Base-by-base conservation (phyloP, 2,329 filamentous ascomycete genomes). In the Botrytis byssoidea region DNA sequence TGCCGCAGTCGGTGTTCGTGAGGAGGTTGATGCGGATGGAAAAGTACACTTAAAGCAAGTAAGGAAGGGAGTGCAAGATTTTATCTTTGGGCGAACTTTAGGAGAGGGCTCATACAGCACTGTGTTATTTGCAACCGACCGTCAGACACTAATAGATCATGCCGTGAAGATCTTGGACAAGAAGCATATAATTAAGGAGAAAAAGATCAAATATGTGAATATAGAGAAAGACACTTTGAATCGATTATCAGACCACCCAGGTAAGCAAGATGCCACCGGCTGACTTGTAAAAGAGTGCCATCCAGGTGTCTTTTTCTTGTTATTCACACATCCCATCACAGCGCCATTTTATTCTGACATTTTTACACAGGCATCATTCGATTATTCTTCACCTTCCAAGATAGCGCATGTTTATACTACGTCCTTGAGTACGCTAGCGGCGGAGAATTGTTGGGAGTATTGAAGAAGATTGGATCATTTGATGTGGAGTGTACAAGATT, bases 181-280 rank as follows among this genome's bases (percentile, higher is more conserved):
- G 84, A 90, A 94, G 79, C 96, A 99, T 83, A 99, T 99, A 81
- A 99, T 99, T 86, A 99, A 98, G 83, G 96, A 99, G 84, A 98
- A 97, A 84, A 99, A 99, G 87, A 97, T 99, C 80, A 99, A 99
- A 86, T 99, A 99, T 81, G 96, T 99, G 83, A 99, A 98, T 83
- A 99, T 99, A 79, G 96, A 99, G 83, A 98, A 98, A 85, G 95
- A 99, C 83, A 98, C 96, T 0, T 86, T 99, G 73, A 99, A 99
- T 81, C 91, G 96, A 76, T 86, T 99, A 74, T 98, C 95, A 5
- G 95, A 99, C 76, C 96, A 99, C 80, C 96, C 96, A 10, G 96
- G 66, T 68, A 68, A 68, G 66, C n/a, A 57, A 68, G 48, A 57
- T 46, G 14, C 44, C 66, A 29, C 48, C 25, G 48, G n/a, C 66